Conservation (phyloP, 2,329 filamentous ascomycete species). For the Calycina herbarum region DNA sequence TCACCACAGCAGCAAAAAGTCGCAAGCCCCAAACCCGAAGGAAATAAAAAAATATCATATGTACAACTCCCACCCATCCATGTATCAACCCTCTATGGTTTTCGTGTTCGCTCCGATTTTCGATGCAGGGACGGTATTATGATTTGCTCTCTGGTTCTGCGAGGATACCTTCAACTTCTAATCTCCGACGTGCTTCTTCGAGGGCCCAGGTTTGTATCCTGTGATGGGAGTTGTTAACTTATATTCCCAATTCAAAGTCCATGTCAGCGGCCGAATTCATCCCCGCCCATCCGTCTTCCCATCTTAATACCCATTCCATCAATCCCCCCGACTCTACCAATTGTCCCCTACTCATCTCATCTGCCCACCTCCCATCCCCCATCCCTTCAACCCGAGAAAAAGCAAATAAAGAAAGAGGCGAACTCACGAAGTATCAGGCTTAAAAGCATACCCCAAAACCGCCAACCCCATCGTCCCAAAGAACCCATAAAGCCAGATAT, state of each 20-base stretch:
- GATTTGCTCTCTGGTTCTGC: constrained; percentile 63
- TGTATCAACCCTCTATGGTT: background rate
- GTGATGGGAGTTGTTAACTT: constrained; percentile 17
- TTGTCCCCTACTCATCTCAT: constrained; percentile 2
- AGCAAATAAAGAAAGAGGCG: constrained; percentile 18
- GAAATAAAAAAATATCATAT: background rate
- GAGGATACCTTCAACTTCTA: constrained; percentile 94
- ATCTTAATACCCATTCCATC: constrained; percentile 5
- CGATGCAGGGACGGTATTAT: background rate
- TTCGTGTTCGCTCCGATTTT: background rate
- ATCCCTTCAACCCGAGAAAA: background rate
- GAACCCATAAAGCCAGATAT: constrained; percentile 80
- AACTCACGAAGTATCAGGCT: constrained; percentile 97
- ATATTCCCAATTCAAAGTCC: too few species aligned
- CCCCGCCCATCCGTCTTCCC: constrained; percentile 2
- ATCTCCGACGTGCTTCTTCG: constrained; percentile 89
- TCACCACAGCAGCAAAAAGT: too few species aligned
- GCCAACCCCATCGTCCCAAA: constrained; percentile 73
- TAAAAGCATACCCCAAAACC: constrained; percentile 84
- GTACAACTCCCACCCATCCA: background rate
- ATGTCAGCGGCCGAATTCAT: too few species aligned
- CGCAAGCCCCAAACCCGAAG: background rate
- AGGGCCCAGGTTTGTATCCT: constrained; percentile 99
- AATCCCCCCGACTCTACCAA: background rate
- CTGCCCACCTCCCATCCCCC: background rate